Evolutionary conservation across 352 stramenopile genomes (phyloP), one percentile per base, ranked within the genome.

Genomic region (Globisporangium megalacanthum): DNA sequence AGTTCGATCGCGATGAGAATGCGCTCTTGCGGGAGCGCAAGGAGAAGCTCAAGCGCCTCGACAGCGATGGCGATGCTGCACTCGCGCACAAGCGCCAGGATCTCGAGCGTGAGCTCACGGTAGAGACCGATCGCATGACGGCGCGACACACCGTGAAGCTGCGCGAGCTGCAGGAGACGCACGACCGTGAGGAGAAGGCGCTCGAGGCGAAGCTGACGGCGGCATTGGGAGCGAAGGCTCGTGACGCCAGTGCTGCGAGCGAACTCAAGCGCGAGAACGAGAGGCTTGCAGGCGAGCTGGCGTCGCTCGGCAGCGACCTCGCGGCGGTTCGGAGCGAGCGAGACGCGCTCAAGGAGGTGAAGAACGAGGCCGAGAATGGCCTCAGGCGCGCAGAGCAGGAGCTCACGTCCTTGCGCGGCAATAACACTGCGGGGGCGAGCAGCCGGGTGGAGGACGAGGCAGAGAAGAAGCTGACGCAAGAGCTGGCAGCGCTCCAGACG

Each of bases 1-100:
- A 87, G 41, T 84, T 81, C 36, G 79, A 90, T 56, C 74, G 69
- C 52, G 75, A 87, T 29, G 75, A 90, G 49, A 87, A 70, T 52
- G 58, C 66, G 35, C 29, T 85, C 25, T 50, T 81, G 15, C 68
- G 77, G 14, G 69, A 74, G 37, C 74, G 66, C 37, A 87, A 88
- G 49, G 79, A 89, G 42, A 83, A 88, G 52, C 49, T 87, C 11
- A 89, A 88, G 65, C 58, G 68, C 1, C 49, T 92, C 0, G 82
- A 89, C 52, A 60, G 58, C 13, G 80, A 89, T 11, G 63, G 68
- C 10, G 77, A 89, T 22, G 58, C 55, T 10, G 58, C 61, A 14
- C 52, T 89, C 9, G 60, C 45, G 9, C 56, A 73, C 33, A 86
- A 85, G 51, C 81, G 73, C 14, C 70, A 80, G 42, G 79, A 89